These are phyloP conservation scores for Citropsis articulata DNA, from an alignment of 345 rosid species.

Conservation along the genomic window DNA sequence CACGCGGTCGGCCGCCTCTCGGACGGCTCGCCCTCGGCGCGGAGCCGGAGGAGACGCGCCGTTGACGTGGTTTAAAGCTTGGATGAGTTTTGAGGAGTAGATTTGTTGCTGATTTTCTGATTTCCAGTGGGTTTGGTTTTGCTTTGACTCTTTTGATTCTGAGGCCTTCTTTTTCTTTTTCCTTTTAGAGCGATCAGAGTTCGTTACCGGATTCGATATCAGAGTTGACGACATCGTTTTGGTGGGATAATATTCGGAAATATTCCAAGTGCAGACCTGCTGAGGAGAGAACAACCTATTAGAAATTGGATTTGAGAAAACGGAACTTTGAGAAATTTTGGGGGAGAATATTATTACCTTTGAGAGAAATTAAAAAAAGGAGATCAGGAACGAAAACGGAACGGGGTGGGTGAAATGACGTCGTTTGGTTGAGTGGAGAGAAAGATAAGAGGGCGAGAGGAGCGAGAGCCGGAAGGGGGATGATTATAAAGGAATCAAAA, in stretches of 20 bases:
- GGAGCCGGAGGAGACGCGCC: constrained; percentile 41
- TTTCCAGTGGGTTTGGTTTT: constrained; percentile 55
- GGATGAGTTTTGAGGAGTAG: constrained; percentile 77
- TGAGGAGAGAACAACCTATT: not conserved
- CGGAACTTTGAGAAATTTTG: not conserved
- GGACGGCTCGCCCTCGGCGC: constrained; percentile 60
- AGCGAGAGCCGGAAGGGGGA: not conserved
- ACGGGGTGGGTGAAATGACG: constrained; percentile 36
- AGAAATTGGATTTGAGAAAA: not conserved
- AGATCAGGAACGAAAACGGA: constrained; percentile 23
- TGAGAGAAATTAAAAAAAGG: not conserved
- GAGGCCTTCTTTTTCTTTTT: constrained; percentile 64
- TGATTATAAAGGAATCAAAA: constrained; percentile 31
- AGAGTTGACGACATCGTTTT: constrained; percentile 24
- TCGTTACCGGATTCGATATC: constrained; percentile 40
- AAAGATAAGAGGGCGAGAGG: not conserved
- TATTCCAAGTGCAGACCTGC: not conserved
- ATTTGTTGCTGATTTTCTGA: constrained; percentile 76
- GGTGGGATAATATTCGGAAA: not conserved
- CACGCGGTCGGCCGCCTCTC: constrained; percentile 81
- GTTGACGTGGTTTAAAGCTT: constrained; percentile 50
- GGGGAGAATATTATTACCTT: not conserved
- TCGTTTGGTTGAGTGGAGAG: constrained; percentile 8
- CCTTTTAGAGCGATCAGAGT: constrained; percentile 50
- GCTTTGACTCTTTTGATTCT: constrained; percentile 18